Conservation (phyloP, 768 basidiomycete species). For the Suillus ampliporus region DNA sequence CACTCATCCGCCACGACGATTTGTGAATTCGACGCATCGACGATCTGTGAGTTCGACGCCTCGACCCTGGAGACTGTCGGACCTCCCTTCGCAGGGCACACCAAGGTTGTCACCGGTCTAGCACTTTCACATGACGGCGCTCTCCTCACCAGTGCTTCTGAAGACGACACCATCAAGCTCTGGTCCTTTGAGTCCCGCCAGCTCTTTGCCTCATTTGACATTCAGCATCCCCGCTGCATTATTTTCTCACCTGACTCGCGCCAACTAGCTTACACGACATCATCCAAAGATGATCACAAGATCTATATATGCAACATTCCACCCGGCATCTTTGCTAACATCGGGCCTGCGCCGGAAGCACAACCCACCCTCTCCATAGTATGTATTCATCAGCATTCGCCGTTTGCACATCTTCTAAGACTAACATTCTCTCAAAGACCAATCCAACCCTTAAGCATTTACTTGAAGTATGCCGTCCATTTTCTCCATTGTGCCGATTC, state of each 20-base stretch:
- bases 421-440: background rate
- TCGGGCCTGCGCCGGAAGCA: background rate
- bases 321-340: background rate
- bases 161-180: background rate
- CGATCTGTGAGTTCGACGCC: too few relatives aligned
- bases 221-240: background rate
- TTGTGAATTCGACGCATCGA: background rate
- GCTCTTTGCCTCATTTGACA: background rate
- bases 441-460: background rate
- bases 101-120: background rate
- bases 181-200: constrained; percentile 2
- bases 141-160: background rate
- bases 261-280: background rate
- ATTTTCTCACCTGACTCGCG: background rate
- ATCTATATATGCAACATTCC: background rate
- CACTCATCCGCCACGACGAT: background rate
- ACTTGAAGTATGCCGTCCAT: background rate
- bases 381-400: background rate
- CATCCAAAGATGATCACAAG: background rate
- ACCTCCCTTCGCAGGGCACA: constrained; percentile 2
- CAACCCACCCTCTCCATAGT: background rate
- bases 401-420: background rate
- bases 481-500: too few relatives aligned
- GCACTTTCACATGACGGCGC: background rate
- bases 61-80: too few relatives aligned